phyloP scores from a whole-genome alignment of 345 rosid species.

The Heritiera littoralis region DNA sequence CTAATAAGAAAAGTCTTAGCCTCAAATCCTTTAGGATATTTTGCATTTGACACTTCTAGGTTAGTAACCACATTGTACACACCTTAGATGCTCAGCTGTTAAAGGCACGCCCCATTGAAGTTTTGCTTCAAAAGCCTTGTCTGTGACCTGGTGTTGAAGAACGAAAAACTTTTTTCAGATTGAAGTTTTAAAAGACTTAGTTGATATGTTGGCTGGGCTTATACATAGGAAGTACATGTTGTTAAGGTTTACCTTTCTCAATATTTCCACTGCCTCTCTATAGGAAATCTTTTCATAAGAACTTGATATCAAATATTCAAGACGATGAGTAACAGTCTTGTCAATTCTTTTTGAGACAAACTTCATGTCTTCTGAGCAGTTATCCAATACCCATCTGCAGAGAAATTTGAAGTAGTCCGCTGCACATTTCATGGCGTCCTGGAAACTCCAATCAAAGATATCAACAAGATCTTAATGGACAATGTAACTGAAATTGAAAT shows the following conservation, averaged over 20 bases:
- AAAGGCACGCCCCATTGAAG: slow-evolving; percentile 65
- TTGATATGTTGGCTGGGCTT: not conserved
- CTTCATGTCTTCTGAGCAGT: slow-evolving; percentile 62
- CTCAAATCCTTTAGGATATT: not conserved
- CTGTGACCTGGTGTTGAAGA: slow-evolving; percentile 41
- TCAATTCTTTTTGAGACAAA: slow-evolving; percentile 67
- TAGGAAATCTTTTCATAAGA: slow-evolving; percentile 60
- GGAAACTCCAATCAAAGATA: slow-evolving; percentile 28
- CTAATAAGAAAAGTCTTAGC: not conserved
- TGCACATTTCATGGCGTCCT: slow-evolving; percentile 86
- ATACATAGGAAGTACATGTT: not conserved
- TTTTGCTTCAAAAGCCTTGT: slow-evolving; percentile 52
- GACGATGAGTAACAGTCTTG: slow-evolving; percentile 47
- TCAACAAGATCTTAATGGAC: not conserved
- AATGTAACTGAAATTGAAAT: not conserved
- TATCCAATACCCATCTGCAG: slow-evolving; percentile 69
- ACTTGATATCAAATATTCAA: slow-evolving; percentile 44
- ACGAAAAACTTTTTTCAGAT: not conserved
- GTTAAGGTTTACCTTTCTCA: slow-evolving; percentile 50
- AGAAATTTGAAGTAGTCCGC: slow-evolving; percentile 69
- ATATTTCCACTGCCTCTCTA: slow-evolving; percentile 52
- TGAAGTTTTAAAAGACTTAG: not conserved
- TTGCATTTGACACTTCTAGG: not conserved
- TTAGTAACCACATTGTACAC: slow-evolving; percentile 9
- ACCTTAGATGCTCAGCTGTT: slow-evolving; percentile 82